Evolutionary conservation across 495 filamentous ascomycete species (phyloP).

Genomic region (Podospora pseudopauciseta): DNA sequence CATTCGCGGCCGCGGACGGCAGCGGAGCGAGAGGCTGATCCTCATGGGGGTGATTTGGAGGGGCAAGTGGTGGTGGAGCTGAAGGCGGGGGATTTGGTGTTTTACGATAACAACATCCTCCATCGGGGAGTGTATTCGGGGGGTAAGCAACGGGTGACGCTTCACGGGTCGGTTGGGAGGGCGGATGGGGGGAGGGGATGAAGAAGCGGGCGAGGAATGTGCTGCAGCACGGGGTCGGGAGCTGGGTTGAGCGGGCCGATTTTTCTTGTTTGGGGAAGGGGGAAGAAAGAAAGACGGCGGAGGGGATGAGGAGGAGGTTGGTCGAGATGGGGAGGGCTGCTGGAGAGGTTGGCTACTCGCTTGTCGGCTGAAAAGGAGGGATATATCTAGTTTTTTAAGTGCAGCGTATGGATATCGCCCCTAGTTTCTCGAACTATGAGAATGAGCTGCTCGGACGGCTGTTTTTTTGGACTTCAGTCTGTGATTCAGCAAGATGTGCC

Average conservation of each 20-base stretch:
- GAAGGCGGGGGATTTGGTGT: slow-evolving; percentile 69
- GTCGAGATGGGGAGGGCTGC: slow-evolving; percentile 58
- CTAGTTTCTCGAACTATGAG: too few species aligned
- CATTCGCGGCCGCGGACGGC: slow-evolving; percentile 65
- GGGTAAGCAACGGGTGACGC: slow-evolving; percentile 62
- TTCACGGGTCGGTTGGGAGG: slow-evolving; percentile 55
- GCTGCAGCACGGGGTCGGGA: slow-evolving; percentile 78
- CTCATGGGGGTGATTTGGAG: slow-evolving; percentile 55
- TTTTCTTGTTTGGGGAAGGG: slow-evolving; percentile 49
- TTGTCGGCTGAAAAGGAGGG: too few species aligned
- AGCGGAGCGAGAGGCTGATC: slow-evolving; percentile 57
- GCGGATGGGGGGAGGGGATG: slow-evolving; percentile 60
- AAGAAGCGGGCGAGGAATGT: slow-evolving; percentile 67
- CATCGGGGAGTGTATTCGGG: slow-evolving; percentile 71
- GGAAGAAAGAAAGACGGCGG: slow-evolving; percentile 50
- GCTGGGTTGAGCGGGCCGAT: slow-evolving; percentile 61
- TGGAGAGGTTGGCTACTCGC: slow-evolving; percentile 14
- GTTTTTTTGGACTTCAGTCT: too few species aligned
- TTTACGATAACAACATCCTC: slow-evolving; percentile 86
- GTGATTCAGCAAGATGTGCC: too few species aligned
- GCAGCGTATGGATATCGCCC: too few species aligned
- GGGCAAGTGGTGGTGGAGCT: slow-evolving; percentile 60
- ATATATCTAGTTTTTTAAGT: too few species aligned
- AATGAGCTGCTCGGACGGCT: too few species aligned
- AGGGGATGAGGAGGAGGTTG: slow-evolving; percentile 51